Evolutionary conservation across 306 rosid species (phyloP).

Genomic region (Pyrus betulifolia): DNA sequence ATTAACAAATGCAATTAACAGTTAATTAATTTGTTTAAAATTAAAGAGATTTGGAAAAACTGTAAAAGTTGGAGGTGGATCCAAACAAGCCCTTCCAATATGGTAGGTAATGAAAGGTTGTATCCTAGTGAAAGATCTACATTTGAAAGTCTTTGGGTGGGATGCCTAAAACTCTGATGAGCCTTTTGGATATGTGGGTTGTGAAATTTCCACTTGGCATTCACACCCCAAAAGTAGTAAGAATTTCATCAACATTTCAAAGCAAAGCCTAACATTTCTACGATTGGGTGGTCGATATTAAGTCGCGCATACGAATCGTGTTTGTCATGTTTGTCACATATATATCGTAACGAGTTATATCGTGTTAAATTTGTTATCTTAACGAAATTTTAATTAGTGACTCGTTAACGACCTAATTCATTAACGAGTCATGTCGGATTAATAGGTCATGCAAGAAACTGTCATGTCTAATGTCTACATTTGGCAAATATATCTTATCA

Average conservation of each 20-base stretch:
- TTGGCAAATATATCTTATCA: too few relatives aligned
- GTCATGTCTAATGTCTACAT: too few relatives aligned
- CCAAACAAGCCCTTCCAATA: conserved; percentile 24
- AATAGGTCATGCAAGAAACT: too few relatives aligned
- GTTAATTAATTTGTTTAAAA: too few relatives aligned
- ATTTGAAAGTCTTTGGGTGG: background rate
- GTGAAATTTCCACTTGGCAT: background rate
- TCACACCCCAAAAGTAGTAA: background rate
- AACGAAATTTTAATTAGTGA: too few relatives aligned
- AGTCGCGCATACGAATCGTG: too few relatives aligned
- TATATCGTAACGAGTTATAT: too few relatives aligned
- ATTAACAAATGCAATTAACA: background rate
- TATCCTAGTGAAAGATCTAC: background rate
- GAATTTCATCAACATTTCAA: background rate
- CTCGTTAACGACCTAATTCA: too few relatives aligned
- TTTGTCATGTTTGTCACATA: too few relatives aligned
- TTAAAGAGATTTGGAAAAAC: background rate
- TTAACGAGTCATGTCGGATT: too few relatives aligned
- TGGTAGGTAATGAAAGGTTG: background rate
- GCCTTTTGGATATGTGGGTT: background rate
- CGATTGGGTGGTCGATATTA: background rate
- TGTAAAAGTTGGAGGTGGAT: background rate
- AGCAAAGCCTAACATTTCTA: background rate
- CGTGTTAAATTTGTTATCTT: fast-evolving
- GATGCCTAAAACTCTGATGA: conserved; percentile 2